These are phyloP conservation scores for Chlamydomonas incerta DNA, from an alignment of 139 green algal species.

Conservation along the genomic window DNA sequence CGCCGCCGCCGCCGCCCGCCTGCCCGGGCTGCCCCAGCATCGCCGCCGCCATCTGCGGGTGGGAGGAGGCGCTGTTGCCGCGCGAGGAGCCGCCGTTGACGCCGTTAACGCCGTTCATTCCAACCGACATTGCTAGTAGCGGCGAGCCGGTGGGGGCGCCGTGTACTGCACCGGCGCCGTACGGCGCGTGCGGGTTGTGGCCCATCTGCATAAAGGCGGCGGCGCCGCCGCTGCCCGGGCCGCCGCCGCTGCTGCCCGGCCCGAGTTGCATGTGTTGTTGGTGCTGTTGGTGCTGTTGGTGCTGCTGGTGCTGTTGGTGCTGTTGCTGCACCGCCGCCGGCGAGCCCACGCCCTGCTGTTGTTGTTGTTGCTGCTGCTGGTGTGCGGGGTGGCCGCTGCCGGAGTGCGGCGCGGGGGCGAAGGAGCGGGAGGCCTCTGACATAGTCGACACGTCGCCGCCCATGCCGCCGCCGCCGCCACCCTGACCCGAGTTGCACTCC, in stretches of 20 bases:
- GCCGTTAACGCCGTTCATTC: too few relatives aligned
- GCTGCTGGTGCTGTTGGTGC: background rate
- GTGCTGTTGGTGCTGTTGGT: background rate
- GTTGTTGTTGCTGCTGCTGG: background rate
- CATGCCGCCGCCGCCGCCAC: background rate
- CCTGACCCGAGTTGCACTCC: background rate
- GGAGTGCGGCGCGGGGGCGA: background rate
- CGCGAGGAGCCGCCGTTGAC: too few relatives aligned
- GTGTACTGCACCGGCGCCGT: too few relatives aligned
- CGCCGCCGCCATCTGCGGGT: too few relatives aligned
- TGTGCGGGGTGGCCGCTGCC: background rate
- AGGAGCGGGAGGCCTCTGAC: background rate
- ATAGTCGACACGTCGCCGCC: background rate
- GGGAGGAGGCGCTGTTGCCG: too few relatives aligned
- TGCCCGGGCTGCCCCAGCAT: too few relatives aligned
- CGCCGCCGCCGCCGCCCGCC: too few relatives aligned
- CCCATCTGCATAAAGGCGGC: background rate
- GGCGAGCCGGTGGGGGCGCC: too few relatives aligned
- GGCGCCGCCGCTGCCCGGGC: too few relatives aligned
- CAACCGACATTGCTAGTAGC: too few relatives aligned
- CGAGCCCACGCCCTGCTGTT: background rate
- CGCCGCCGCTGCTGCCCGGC: background rate
- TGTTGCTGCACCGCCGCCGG: background rate
- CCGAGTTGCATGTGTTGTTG: constrained; percentile 3
- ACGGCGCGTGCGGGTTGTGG: background rate